Base-by-base conservation (phyloP, 768 basidiomycete genomes). In the Russula vinacea region DNA sequence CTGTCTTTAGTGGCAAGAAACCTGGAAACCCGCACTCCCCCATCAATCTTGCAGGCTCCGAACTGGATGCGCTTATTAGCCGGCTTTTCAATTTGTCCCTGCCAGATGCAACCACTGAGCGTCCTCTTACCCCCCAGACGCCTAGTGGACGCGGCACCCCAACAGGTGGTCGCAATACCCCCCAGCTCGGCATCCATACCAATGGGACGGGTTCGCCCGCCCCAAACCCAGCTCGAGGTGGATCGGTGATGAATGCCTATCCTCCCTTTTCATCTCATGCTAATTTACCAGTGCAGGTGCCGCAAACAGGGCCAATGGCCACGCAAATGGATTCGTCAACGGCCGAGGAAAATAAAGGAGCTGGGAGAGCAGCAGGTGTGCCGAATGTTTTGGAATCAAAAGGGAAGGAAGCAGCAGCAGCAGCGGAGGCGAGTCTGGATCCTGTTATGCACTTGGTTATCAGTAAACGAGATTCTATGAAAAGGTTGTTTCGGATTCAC, bases 241-340 rank as follows among this genome's bases (percentile, higher is more conserved):
- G 66, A 67, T 69, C 62, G 67, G 68, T 69, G 68, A 67, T 69
- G 68, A 39, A 29, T 64, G 49, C 68, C 62, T 68, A 52, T 58
- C 44, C 22, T 60, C 13, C 52, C 33, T 8, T 45, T 69, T 67
- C 68, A 58, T 69, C 60, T 58, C 58, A 49, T 58, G 55, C 68
- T 69, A 62, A 69, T 57, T 62, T 56, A 22, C 39, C 59, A 58
- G 52, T 39, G 53, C 49, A 65, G 64, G 58, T 45, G 53, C 54
- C 24, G 53, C 60, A 45, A 66, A 62, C 33, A 61, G 65, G 56
- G 37, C 19, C 60, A 67, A 66, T 42, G 58, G 62, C 39, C 53
- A 57, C 52, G 24, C 60, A 52, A 66, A 61, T 37, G 67, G 65
- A 52, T 6, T 3, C 13, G 22, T 13, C 49, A 56, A 54, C 22